Evolutionary conservation across 371 early-diverging fungal species (phyloP).

Genomic region (Apophysomyces variabilis): DNA sequence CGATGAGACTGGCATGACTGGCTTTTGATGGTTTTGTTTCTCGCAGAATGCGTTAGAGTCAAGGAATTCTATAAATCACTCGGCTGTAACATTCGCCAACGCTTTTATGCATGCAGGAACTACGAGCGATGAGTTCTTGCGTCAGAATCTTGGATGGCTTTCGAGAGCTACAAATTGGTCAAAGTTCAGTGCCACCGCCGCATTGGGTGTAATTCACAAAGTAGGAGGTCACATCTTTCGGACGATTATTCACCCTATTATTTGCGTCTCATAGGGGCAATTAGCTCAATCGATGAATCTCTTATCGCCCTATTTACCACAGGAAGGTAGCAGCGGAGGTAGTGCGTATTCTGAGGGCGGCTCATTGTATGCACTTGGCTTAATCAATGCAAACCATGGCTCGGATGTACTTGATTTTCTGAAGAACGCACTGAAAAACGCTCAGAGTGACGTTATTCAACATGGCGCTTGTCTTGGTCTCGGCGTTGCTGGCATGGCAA

Average conservation of each 20-base stretch:
- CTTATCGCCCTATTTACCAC: conserved; percentile 93
- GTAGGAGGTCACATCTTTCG: conserved; percentile 31
- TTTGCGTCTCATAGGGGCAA: conserved; percentile 70
- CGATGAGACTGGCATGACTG: not conserved
- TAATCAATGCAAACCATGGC: conserved; percentile 96
- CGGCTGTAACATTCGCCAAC: conserved; percentile 96
- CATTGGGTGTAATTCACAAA: conserved; percentile 99
- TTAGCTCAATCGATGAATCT: conserved; percentile 83
- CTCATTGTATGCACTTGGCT: conserved; percentile 96
- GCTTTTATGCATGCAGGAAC: conserved; percentile 99
- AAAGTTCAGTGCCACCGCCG: conserved; percentile 98
- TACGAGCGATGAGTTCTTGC: conserved; percentile 97
- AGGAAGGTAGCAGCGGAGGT: conserved; percentile 78
- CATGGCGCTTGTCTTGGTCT: conserved; percentile 98
- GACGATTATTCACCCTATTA: not conserved
- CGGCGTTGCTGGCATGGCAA: conserved; percentile 97
- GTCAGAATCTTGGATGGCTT: conserved; percentile 98
- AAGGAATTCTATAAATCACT: conserved; percentile 91
- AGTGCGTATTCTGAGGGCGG: conserved; percentile 97
- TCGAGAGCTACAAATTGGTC: conserved; percentile 98
- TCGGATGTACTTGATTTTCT: conserved; percentile 85
- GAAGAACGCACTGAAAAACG: conserved; percentile 77
- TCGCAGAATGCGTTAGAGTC: conserved; percentile 83
- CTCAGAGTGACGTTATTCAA: conserved; percentile 91
- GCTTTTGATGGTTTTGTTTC: not conserved